A percentile compares a stretch with the other conserved stretches of the same genome.
Conservation (phyloP, 1,284 basidiomycete species). For the Ganoderma lingzhi region DNA sequence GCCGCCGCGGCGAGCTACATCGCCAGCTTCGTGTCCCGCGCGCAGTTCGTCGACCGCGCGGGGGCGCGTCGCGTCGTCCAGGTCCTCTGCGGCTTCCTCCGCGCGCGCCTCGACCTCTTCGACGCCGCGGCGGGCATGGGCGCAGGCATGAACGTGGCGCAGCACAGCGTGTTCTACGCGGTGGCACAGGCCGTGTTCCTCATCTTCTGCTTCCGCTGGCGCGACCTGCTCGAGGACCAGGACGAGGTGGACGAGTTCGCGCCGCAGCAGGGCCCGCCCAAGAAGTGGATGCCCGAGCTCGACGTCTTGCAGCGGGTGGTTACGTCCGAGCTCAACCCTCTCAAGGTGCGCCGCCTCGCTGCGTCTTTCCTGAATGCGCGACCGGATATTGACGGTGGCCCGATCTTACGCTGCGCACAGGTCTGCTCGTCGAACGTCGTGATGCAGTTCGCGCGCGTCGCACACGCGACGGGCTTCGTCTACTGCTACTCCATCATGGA, state of each 20-base stretch:
- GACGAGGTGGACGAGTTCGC: constrained; percentile 56
- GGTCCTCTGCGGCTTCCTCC: constrained; percentile 87
- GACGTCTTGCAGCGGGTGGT: constrained; percentile 85
- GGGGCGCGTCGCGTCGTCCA: constrained; percentile 81
- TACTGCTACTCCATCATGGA: constrained; percentile 97
- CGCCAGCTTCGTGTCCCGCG: constrained; percentile 92
- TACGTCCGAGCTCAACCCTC: constrained; percentile 87
- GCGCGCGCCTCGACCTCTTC: constrained; percentile 76
- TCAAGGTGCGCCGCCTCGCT: constrained; percentile 66
- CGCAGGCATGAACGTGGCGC: constrained; percentile 47
- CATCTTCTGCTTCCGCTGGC: constrained; percentile 98
- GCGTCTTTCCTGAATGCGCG: too few species aligned
- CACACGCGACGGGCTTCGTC: constrained; percentile 90
- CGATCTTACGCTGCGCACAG: constrained; percentile 47
- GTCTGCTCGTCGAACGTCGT: constrained; percentile 93
- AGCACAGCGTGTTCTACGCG: constrained; percentile 90
- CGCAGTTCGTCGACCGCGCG: constrained; percentile 83
- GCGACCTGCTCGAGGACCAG: constrained; percentile 78
- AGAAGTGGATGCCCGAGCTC: constrained; percentile 89
- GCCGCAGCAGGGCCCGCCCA: constrained; percentile 42
- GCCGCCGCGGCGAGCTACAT: constrained; percentile 93
- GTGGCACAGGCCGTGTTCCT: constrained; percentile 94
- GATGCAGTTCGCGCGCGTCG: constrained; percentile 93
- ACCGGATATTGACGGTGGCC: too few species aligned
- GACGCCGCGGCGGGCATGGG: constrained; percentile 49